Base-by-base conservation (phyloP, 441 rosid genomes). In the Capsella rubella region DNA sequence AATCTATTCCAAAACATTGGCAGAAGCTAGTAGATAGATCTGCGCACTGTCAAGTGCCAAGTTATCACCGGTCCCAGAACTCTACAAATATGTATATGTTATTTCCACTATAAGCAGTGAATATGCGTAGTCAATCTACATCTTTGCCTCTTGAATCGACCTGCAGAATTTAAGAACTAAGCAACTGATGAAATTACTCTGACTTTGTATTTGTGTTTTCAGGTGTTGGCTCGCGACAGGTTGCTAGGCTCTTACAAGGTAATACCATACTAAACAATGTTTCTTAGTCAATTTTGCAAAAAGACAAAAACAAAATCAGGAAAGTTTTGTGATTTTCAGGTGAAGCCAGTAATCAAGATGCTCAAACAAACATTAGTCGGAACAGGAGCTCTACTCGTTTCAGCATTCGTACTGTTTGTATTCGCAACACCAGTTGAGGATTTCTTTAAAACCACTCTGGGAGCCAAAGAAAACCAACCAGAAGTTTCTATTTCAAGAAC, bases 211-310 rank as follows among this genome's bases (percentile, higher is more conserved):
- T 43, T 59, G 65, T 71, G 64, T 66, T 71, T 46, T 67, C 84
- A 95, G 97, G 86, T 95, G 77, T 82, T 95, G 78, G 99, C 97
- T 79, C 97, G 97, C 7, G 99, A 95, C 76, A 84, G 99, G 81
- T 78, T 90, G 72, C 70, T 95, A 64, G 99, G 99, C 35, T 86
- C 97, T 67, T 92, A 88, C 85, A 92, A 95, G 99, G 99, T 94
- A 77, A 67, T 57, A 67, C n/a, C 14, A 16, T 18, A 73, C 64
- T 27, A 15, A 75, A 55, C 47, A 42, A 34, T 10, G 46, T 55
- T 32, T 28, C 15, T 68, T 45, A 45, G 5, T 25, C 61, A 39
- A 9, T 39, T 6, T 4, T 55, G 50, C 5, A n/a, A 8, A 25
- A n/a, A 37, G 27, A 6, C 0, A 47, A 31, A 37, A 57, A 29